Percentiles rank a stretch among this genome's conserved stretches.
phyloP scores from a whole-genome alignment of 176 grass and related monocot genomes.

The Zea luxurians region DNA sequence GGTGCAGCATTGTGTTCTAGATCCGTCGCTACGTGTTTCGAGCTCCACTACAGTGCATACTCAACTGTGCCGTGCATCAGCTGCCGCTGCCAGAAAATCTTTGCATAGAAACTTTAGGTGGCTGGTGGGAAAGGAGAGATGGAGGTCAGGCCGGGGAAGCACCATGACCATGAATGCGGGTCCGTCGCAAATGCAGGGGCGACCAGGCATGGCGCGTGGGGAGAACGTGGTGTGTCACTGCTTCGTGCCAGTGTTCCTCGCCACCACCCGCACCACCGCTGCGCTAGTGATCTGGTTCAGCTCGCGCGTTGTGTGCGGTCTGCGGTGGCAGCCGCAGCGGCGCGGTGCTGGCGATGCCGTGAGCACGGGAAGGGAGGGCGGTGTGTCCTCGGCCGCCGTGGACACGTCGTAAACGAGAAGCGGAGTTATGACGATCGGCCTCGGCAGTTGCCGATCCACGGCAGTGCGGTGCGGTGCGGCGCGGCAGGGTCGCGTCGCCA shows the following conservation, averaged over 20 bases:
- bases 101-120: background rate
- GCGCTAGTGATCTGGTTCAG: background rate
- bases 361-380: background rate
- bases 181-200: slow-evolving; percentile 13
- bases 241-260: background rate
- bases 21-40: background rate
- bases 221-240: slow-evolving; percentile 55
- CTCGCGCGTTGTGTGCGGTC: background rate
- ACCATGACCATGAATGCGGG: slow-evolving; percentile 49
- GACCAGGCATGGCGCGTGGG: slow-evolving; percentile 11
- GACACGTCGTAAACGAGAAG: slow-evolving; percentile 14
- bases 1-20: background rate
- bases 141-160: background rate
- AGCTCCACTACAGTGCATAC: background rate
- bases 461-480: slow-evolving; percentile 11
- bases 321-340: background rate
- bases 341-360: background rate
- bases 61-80: slow-evolving; percentile 17
- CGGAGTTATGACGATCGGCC: slow-evolving; percentile 16
- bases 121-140: background rate
- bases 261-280: background rate
- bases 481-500: slow-evolving; percentile 29
- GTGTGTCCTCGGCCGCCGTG: background rate
- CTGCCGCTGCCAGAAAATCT: slow-evolving; percentile 30
- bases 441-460: background rate